Base-by-base conservation (phyloP, 1,284 basidiomycete species). In the Puccinia triticina region DNA sequence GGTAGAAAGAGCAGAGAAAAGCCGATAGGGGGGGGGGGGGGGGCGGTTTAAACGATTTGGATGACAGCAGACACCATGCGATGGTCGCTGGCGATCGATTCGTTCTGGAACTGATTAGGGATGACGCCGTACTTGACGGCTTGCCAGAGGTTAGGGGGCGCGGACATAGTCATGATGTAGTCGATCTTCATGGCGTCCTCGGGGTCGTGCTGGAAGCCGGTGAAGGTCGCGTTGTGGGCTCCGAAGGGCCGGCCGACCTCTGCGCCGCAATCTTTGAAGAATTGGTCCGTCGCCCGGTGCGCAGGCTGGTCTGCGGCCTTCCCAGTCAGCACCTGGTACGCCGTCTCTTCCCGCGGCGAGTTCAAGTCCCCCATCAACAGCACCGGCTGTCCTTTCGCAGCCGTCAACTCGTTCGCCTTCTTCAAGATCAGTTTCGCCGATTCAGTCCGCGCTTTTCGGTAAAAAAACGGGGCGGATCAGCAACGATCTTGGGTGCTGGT, bases 281-380 rank as follows among this genome's bases (percentile, higher is more conserved):
- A 73, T 55, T 46, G 40, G n/a, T n/a, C n/a, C n/a, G n/a, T n/a
- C n/a, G n/a, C n/a, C n/a, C n/a, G n/a, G n/a, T n/a, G n/a, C n/a
- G n/a, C n/a, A n/a, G n/a, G n/a, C n/a, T n/a, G n/a, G n/a, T n/a
- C n/a, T n/a, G n/a, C n/a, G n/a, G 55, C 26, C n/a, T 69, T 69
- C 26, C 83, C 84, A 0, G 85, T 86, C 2, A 86, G 71, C 12
- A 82, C 78, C 37, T 84, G 83, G 71, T 86, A 86, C 12, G 84
- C 85, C 43, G 61, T 57, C 59, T 85, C 85, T 43, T 83, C 66
- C 0, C 76, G 78, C 0, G 83, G 83, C n/a, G 85, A 84, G 67
- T 86, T 85, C n/a, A 85, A 40, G 50, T 85, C 85, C 0, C 85
- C 85, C 18, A 84, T 76, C n/a, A 85, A 53, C 0, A 85, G 71